Evolutionary conservation across 2,329 filamentous ascomycete genomes (phyloP).

Genomic region (Microascus cirrosus): DNA sequence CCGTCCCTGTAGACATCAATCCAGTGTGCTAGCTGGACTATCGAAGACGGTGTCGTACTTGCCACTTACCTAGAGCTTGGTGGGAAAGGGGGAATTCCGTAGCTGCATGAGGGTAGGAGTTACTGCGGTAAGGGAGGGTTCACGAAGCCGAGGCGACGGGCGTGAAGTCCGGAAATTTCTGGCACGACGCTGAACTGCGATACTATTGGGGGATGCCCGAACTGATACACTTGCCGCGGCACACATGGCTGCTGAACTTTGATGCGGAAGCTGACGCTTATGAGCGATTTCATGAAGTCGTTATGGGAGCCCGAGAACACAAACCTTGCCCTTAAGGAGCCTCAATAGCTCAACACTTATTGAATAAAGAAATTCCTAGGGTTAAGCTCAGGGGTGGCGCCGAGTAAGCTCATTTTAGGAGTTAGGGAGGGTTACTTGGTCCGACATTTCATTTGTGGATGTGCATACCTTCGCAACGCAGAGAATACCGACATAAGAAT

Average conservation of each 20-base stretch:
- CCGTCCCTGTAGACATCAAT: constrained; percentile 26
- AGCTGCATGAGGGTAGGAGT: constrained; percentile 23
- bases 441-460: too few relatives aligned
- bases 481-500: too few relatives aligned
- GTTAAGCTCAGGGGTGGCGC: too few relatives aligned
- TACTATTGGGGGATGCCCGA: constrained; percentile 29
- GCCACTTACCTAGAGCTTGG: constrained; percentile 18
- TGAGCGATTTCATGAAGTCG: constrained; percentile 11
- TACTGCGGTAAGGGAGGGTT: constrained; percentile 26
- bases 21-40: constrained; percentile 25
- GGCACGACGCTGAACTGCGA: constrained; percentile 37
- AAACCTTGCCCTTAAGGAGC: neutral
- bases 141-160: constrained; percentile 29
- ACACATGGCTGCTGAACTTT: constrained; percentile 32
- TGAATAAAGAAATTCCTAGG: too few relatives aligned
- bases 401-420: too few relatives aligned
- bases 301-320: neutral
- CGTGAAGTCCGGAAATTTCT: constrained; percentile 30
- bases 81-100: constrained; percentile 13
- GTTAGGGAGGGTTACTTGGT: too few relatives aligned
- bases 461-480: too few relatives aligned
- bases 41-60: constrained; percentile 28
- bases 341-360: neutral
- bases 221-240: constrained; percentile 28
- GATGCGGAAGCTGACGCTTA: constrained; percentile 27